Conservation (phyloP, 768 basidiomycete species). For the Tulasnella sp. region DNA sequence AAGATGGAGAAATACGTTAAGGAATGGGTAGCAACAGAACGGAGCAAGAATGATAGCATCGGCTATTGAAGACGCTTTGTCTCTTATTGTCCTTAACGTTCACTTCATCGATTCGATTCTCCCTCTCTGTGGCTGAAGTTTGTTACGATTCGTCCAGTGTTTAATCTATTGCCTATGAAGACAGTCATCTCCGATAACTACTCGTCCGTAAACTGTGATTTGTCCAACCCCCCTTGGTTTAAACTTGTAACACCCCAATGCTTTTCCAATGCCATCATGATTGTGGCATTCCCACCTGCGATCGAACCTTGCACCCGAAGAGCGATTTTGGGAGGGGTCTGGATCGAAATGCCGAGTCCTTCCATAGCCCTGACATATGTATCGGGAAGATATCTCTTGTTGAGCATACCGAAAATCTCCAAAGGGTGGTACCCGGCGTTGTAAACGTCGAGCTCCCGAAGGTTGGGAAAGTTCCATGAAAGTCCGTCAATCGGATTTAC, state of each 20-base stretch:
- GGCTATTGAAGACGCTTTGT: not conserved
- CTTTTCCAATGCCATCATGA: not conserved
- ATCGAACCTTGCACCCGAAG: not conserved
- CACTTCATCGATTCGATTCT: not conserved
- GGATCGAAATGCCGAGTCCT: not conserved
- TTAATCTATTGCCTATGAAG: not conserved
- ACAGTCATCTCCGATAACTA: not conserved
- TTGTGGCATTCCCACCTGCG: not conserved
- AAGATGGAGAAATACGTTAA: conserved; percentile 73
- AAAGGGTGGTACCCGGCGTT: not conserved
- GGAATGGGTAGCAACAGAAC: conserved; percentile 37
- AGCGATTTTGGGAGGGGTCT: not conserved
- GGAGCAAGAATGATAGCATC: conserved; percentile 28
- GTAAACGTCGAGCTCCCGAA: not conserved
- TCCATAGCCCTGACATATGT: not conserved
- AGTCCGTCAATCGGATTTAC: not conserved
- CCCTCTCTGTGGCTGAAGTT: not conserved
- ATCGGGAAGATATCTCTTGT: not conserved
- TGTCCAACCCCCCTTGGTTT: not conserved
- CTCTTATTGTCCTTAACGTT: not conserved
- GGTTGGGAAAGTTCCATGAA: not conserved
- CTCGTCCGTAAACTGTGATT: not conserved
- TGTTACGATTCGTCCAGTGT: not conserved
- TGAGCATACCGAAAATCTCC: not conserved
- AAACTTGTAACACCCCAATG: not conserved